Conservation (phyloP, 23 red algal genomes). For the Agarophyton chilense region DNA sequence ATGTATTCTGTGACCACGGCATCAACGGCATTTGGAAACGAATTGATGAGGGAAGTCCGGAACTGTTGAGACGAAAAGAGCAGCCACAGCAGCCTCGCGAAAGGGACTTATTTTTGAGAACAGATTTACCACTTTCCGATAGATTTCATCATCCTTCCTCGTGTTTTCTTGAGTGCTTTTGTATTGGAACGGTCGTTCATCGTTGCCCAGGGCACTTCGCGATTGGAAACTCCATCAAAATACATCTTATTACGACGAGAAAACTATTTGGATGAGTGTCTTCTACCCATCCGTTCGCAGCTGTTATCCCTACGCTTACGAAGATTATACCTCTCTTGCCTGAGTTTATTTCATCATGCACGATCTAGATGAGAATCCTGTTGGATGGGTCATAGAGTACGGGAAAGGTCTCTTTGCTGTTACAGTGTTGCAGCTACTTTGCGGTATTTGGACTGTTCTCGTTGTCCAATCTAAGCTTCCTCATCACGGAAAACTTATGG, state of each 20-base stretch:
- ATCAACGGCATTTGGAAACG: too few species aligned
- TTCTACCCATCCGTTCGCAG: background rate
- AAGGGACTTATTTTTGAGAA: too few species aligned
- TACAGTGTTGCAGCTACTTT: background rate
- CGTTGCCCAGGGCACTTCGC: background rate
- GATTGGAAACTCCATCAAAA: background rate
- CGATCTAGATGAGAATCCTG: constrained; percentile 39
- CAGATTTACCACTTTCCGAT: too few species aligned
- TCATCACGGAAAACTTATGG: constrained; percentile 8
- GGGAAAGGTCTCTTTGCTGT: constrained; percentile 3
- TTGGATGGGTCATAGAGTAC: constrained; percentile 21
- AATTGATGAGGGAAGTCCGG: too few species aligned
- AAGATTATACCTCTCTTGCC: background rate
- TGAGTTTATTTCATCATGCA: background rate
- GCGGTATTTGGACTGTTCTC: constrained; percentile 18
- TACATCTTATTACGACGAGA: background rate
- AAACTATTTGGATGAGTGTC: background rate
- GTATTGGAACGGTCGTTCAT: background rate
- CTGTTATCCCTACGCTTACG: background rate
- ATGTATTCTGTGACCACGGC: too few species aligned
- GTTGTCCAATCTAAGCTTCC: constrained; percentile 31
- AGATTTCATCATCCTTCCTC: too few species aligned
- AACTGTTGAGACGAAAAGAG: too few species aligned
- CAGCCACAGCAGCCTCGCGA: too few species aligned
- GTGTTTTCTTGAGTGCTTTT: too few species aligned